Conservation (phyloP, 768 basidiomycete genomes). For the Xerocomellus chrysenteron region DNA sequence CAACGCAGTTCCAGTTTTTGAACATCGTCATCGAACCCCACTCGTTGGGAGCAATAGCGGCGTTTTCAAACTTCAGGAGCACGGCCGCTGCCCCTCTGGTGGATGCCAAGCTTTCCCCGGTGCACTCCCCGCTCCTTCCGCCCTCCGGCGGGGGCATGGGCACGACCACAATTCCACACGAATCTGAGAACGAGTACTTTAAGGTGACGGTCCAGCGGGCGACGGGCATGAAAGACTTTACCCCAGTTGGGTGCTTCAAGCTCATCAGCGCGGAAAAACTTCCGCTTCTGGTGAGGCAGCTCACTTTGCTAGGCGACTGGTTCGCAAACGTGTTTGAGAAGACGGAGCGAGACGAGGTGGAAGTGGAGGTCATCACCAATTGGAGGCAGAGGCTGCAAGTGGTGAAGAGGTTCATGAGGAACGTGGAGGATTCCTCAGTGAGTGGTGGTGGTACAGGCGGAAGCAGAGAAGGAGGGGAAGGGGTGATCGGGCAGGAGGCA, state of each 20-base stretch:
- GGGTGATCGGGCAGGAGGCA: constrained; percentile 51
- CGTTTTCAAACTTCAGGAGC: constrained; percentile 65
- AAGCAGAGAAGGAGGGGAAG: constrained; percentile 33
- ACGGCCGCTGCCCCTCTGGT: background rate
- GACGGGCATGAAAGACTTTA: constrained; percentile 89
- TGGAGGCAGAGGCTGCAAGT: constrained; percentile 81
- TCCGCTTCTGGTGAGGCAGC: constrained; percentile 84
- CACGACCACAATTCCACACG: constrained; percentile 26
- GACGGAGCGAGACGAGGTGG: constrained; percentile 67
- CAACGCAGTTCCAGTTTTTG: constrained; percentile 93
- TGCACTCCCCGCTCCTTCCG: constrained; percentile 18
- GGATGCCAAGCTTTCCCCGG: constrained; percentile 19
- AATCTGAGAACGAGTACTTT: constrained; percentile 94
- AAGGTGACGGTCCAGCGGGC: constrained; percentile 90
- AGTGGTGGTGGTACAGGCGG: constrained; percentile 17
- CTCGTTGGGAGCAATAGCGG: constrained; percentile 78
- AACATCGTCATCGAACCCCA: constrained; percentile 97
- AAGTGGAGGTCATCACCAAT: constrained; percentile 81
- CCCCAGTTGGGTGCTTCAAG: constrained; percentile 91
- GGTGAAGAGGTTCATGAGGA: constrained; percentile 63
- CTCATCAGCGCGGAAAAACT: constrained; percentile 87
- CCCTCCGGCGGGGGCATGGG: constrained; percentile 12
- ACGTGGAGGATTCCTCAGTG: constrained; percentile 21
- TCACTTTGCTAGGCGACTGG: constrained; percentile 86
- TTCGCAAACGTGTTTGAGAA: constrained; percentile 81